Evolutionary conservation across 768 basidiomycete species (phyloP).

Genomic region (Tricholoma saponaceum): DNA sequence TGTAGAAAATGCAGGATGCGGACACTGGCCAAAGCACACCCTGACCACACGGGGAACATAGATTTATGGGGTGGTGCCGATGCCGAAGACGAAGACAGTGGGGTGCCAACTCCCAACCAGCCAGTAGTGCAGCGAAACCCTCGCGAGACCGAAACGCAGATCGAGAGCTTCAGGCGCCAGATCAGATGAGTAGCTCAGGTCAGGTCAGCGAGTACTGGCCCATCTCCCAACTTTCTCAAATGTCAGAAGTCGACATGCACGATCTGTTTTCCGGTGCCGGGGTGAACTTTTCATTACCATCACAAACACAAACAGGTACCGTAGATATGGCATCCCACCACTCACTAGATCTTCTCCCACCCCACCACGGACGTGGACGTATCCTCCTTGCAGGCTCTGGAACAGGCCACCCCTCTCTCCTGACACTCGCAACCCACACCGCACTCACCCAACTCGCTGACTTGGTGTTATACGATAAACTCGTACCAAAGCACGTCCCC

Average conservation of each 20-base stretch:
- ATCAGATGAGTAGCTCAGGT: constrained; percentile 92
- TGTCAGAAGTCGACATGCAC: constrained; percentile 69
- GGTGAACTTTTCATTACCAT: constrained; percentile 8
- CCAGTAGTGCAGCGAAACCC: constrained; percentile 53
- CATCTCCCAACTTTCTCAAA: constrained; percentile 63
- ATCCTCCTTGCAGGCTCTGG: constrained; percentile 93
- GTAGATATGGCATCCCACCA: constrained; percentile 22
- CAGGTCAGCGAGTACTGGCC: constrained; percentile 98
- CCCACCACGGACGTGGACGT: constrained; percentile 40
- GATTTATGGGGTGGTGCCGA: neutral
- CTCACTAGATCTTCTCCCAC: constrained; percentile 28
- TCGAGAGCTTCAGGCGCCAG: constrained; percentile 53
- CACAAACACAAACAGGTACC: neutral
- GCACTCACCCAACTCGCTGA: constrained; percentile 79
- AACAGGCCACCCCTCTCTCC: constrained; percentile 89
- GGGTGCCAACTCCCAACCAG: constrained; percentile 58
- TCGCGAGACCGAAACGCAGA: constrained; percentile 36
- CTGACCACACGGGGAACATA: constrained; percentile 9
- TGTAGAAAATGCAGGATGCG: no score
- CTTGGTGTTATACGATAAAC: constrained; percentile 92
- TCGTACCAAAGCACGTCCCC: constrained; percentile 72
- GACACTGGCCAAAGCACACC: constrained; percentile 38
- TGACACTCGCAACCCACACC: constrained; percentile 85
- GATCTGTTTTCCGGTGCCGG: constrained; percentile 53
- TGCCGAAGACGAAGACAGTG: constrained; percentile 41